These are phyloP conservation scores for Erysimum cheiranthoides DNA, from an alignment of 345 rosid genomes.

Conservation along the genomic window DNA sequence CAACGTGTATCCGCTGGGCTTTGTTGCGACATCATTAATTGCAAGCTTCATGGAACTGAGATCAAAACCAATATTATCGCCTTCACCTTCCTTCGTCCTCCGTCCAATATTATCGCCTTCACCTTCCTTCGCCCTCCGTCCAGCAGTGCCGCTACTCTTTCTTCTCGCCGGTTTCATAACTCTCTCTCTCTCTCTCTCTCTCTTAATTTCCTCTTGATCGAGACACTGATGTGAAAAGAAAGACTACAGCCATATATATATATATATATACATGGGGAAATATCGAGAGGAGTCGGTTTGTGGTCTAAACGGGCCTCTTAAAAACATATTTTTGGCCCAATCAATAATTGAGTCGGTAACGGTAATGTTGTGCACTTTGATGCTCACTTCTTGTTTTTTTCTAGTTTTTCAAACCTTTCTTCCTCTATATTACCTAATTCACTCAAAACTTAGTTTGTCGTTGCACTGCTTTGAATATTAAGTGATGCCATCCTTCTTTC, in stretches of 20 bases:
- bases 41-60: background rate
- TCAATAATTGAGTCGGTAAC: no score
- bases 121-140: background rate
- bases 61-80: background rate
- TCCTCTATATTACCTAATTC: background rate
- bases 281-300: no score
- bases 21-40: background rate
- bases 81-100: background rate
- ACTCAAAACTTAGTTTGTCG: slow-evolving; percentile 8
- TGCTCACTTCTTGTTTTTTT: background rate
- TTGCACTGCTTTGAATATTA: slow-evolving; percentile 33
- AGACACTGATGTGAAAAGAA: no score
- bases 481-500: slow-evolving; percentile 81
- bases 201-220: no score
- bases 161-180: background rate
- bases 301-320: no score
- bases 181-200: background rate
- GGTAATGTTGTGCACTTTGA: no score
- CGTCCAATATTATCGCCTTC: background rate
- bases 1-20: background rate
- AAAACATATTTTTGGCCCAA: no score
- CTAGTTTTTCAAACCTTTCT: background rate
- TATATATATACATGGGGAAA: no score
- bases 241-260: no score
- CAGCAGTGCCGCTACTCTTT: background rate